Percentiles rank a stretch among this genome's conserved stretches.
Evolutionary conservation across 2,329 filamentous ascomycete species (phyloP).

Genomic region (Xylaria arbuscula): DNA sequence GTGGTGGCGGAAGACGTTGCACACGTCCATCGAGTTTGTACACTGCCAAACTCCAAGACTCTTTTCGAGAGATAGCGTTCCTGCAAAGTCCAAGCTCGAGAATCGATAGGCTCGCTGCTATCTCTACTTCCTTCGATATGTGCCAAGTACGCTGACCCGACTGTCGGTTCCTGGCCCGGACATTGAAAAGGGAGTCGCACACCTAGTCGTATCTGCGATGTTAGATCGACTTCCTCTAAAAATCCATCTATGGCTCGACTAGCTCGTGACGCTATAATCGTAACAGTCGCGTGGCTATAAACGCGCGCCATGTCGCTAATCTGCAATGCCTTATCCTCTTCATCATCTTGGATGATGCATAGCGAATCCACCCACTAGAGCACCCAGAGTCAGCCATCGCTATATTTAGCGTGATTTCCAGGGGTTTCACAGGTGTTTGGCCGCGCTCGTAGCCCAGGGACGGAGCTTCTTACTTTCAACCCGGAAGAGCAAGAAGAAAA

Average conservation of each 20-base stretch:
- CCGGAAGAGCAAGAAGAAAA: slow-evolving; percentile 35
- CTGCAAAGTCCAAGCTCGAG: slow-evolving; percentile 25
- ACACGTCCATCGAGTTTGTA: slow-evolving; percentile 24
- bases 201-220: slow-evolving; percentile 8
- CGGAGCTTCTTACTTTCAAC: slow-evolving; percentile 22
- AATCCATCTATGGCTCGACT: slow-evolving; percentile 14
- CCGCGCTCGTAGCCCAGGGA: too few relatives aligned
- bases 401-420: neutral
- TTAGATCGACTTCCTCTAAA: slow-evolving; percentile 13
- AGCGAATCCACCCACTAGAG: slow-evolving; percentile 25
- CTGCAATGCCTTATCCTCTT: slow-evolving; percentile 17
- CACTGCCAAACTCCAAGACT: slow-evolving; percentile 20
- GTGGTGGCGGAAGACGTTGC: neutral
- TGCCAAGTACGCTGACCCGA: slow-evolving; percentile 17
- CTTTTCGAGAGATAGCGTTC: slow-evolving; percentile 23
- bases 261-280: slow-evolving; percentile 25
- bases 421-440: slow-evolving; percentile 26
- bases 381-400: neutral
- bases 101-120: slow-evolving; percentile 20
- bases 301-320: slow-evolving; percentile 26
- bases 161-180: neutral
- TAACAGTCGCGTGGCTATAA: slow-evolving; percentile 16
- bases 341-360: slow-evolving; percentile 30
- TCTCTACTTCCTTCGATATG: slow-evolving; percentile 7
- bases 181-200: slow-evolving; percentile 22